A percentile compares a stretch with the other conserved stretches of the same genome.
These are phyloP conservation scores for Schizothecium vesticola DNA, from an alignment of 495 filamentous ascomycete species.

Conservation along the genomic window DNA sequence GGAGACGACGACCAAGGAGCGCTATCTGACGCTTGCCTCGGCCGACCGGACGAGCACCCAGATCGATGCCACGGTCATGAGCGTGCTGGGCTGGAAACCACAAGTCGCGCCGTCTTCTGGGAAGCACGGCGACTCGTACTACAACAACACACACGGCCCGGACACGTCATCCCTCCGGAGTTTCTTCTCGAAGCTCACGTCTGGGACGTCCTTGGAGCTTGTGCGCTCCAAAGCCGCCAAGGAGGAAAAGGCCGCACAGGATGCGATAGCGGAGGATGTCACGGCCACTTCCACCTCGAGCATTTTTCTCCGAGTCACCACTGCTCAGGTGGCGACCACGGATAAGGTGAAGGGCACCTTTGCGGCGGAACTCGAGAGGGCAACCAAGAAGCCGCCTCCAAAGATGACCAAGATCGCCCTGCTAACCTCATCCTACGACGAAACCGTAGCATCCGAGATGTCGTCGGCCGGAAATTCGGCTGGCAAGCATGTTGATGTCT, in stretches of 20 bases:
- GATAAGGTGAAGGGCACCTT: constrained; percentile 40
- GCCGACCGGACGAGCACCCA: constrained; percentile 78
- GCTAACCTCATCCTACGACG: constrained; percentile 86
- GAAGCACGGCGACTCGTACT: constrained; percentile 36
- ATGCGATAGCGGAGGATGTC: constrained; percentile 60
- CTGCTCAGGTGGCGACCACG: constrained; percentile 70
- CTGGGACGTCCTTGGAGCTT: constrained; percentile 35
- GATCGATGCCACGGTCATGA: constrained; percentile 90
- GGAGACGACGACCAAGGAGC: constrained; percentile 72
- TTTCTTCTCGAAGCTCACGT: constrained; percentile 71
- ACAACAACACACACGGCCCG: constrained; percentile 17
- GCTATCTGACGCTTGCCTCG: constrained; percentile 71
- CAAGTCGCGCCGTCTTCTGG: constrained; percentile 35
- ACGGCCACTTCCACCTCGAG: constrained; percentile 59
- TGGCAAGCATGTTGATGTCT: constrained; percentile 64
- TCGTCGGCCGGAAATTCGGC: constrained; percentile 36
- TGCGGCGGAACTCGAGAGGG: constrained; percentile 83
- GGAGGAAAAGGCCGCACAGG: constrained; percentile 51
- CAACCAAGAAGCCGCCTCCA: constrained; percentile 94
- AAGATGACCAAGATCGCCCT: constrained; percentile 78
- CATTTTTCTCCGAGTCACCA: constrained; percentile 83
- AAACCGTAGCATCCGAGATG: constrained; percentile 58
- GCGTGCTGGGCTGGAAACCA: constrained; percentile 75
- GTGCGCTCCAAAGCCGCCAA: constrained; percentile 42
- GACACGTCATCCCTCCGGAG: constrained; percentile 59